Base-by-base conservation (phyloP, 345 rosid species). In the Boechera retrofracta region DNA sequence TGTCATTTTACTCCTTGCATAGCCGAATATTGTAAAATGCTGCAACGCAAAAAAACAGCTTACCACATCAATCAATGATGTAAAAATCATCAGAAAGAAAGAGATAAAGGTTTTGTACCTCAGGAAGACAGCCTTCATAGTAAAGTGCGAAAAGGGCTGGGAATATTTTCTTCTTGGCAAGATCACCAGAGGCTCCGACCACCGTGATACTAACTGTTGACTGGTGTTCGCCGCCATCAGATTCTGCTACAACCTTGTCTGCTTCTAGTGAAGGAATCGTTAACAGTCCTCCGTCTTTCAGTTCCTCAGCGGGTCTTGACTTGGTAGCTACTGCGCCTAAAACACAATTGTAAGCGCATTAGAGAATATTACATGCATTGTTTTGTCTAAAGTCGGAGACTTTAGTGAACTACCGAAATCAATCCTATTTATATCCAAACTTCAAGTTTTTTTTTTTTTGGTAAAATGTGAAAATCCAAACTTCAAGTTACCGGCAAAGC, bases 141-240 rank as follows among this genome's bases (percentile, higher is more conserved):
- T 92, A 92, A 71, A 92, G 94, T 5, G 99, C 99, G 55, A 95
- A 95, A 71, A 95, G 98, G 18, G 99, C 98, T 47, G 98, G 99
- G 75, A 95, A 95, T 79, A 95, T 95, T 83, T 95, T 95, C 80
- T 95, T 95, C 88, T 95, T 95, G 49, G 99, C 98, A 74, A 92
- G 99, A 86, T 95, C 99, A 79, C 99, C 99, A 69, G 99, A 95
- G 45, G 99, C 99, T 77, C 99, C 99, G 28, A 95, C 96, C 31
- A 95, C 92, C 8, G 96, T 88, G 45, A 95, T 95, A 76, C 94
- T 91, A 78, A 95, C 97, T 52, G 97, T 79, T 21, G 96, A 85
- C 76, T 85, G 84, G 52, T 77, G 54, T 71, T 67, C 31, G 0
- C 52, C 42, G 57, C 74, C 70, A 77, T 84, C 82, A 70, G 80